Evolutionary conservation across 441 rosid genomes (phyloP).

Genomic region (Gossypium schwendimanii): DNA sequence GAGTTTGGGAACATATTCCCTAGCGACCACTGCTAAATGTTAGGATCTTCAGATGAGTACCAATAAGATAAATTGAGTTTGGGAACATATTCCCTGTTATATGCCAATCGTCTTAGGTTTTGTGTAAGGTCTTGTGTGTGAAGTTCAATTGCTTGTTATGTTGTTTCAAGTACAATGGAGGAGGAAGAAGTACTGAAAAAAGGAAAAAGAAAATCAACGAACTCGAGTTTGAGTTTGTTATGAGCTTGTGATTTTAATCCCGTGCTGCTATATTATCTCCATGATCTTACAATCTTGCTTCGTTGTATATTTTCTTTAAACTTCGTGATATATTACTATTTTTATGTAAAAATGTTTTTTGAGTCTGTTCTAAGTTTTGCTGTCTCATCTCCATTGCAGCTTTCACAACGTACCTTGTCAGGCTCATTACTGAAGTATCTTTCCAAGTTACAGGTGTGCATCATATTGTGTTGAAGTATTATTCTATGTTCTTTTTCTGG

Average conservation of each 20-base stretch:
- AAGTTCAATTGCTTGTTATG: neutral
- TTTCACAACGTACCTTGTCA: slow-evolving; percentile 90
- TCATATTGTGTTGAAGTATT: slow-evolving; percentile 6
- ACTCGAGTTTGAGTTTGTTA: neutral
- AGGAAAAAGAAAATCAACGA: neutral
- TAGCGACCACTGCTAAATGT: neutral
- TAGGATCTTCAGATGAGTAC: neutral
- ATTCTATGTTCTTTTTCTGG: slow-evolving; percentile 14
- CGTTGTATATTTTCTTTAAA: neutral
- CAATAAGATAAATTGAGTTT: neutral
- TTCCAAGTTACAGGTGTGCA: slow-evolving; percentile 84
- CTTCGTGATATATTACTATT: neutral
- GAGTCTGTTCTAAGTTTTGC: slow-evolving; percentile 18
- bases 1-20: neutral
- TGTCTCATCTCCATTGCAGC: slow-evolving; percentile 49
- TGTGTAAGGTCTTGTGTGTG: neutral
- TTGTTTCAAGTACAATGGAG: neutral
- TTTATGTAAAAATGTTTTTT: neutral
- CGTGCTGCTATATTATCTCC: neutral
- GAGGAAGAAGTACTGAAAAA: neutral
- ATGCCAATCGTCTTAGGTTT: neutral
- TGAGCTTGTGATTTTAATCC: neutral
- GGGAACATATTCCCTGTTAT: neutral
- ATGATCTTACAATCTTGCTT: neutral
- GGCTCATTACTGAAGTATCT: slow-evolving; percentile 87